Evolutionary conservation across 306 rosid genomes (phyloP).

Genomic region (Cicer bijugum): DNA sequence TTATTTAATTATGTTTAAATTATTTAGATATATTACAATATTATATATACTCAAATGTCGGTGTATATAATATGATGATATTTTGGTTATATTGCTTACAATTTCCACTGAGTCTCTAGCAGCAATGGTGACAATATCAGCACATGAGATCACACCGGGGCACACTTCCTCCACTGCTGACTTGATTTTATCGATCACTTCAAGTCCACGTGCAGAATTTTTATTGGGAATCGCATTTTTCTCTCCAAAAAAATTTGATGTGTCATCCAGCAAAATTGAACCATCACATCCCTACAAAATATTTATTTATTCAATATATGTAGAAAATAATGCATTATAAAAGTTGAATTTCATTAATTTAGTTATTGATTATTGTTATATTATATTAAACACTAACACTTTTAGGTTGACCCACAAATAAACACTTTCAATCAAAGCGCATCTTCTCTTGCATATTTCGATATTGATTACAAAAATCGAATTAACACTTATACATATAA

Average conservation of each 20-base stretch:
- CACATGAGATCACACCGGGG: constrained; percentile 81
- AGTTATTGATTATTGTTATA: too few relatives aligned
- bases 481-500: too few relatives aligned
- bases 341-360: too few relatives aligned
- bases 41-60: not conserved
- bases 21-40: not conserved
- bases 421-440: too few relatives aligned
- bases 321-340: not conserved
- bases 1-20: not conserved
- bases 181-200: constrained; percentile 77
- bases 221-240: constrained; percentile 69
- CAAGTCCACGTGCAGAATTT: constrained; percentile 80
- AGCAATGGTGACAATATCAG: constrained; percentile 73
- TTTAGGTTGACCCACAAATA: too few relatives aligned
- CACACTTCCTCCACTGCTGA: constrained; percentile 69
- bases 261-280: constrained; percentile 79
- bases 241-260: constrained; percentile 74
- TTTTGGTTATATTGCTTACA: constrained; percentile 44
- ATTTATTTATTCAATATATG: not conserved
- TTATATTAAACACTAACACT: too few relatives aligned
- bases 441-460: too few relatives aligned
- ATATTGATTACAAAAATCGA: too few relatives aligned
- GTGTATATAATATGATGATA: too few relatives aligned
- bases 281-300: constrained; percentile 82
- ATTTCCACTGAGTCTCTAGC: constrained; percentile 74